These are phyloP conservation scores for Pestalotiopsis sp. DNA, from an alignment of 2,329 filamentous ascomycete genomes.

Conservation along the genomic window DNA sequence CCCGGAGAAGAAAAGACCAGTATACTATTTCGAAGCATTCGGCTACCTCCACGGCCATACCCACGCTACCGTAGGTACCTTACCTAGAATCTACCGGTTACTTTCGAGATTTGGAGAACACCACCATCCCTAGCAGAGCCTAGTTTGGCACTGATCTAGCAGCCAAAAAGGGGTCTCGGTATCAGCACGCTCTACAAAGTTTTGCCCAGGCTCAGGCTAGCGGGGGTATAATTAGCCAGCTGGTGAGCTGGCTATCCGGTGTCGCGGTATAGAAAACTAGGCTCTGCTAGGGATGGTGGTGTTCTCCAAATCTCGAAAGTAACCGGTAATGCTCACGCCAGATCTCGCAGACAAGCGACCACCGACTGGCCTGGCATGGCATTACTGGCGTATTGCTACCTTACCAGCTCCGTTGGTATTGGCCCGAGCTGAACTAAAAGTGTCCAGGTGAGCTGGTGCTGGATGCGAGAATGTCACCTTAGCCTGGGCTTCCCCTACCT, in stretches of 20 bases:
- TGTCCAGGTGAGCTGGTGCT: conserved; percentile 10
- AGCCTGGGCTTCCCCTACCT: not conserved
- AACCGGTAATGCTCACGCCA: not conserved
- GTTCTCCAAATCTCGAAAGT: no score
- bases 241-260: no score
- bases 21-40: not conserved
- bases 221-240: no score
- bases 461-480: conserved; percentile 1
- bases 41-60: not conserved
- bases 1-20: no score
- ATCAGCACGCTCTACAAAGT: no score
- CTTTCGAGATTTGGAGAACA: no score
- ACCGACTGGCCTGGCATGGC: not conserved
- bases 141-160: no score
- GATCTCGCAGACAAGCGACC: not conserved
- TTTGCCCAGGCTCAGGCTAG: no score
- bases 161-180: no score
- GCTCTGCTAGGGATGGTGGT: no score
- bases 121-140: no score
- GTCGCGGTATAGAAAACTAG: no score
- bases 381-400: not conserved
- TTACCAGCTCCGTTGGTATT: not conserved
- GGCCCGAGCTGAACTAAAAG: conserved; percentile 7
- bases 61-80: not conserved
- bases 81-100: not conserved